Percentiles rank a stretch among this genome's conserved stretches.
These are phyloP conservation scores for Rosa persica DNA, from an alignment of 306 rosid species.

Conservation along the genomic window DNA sequence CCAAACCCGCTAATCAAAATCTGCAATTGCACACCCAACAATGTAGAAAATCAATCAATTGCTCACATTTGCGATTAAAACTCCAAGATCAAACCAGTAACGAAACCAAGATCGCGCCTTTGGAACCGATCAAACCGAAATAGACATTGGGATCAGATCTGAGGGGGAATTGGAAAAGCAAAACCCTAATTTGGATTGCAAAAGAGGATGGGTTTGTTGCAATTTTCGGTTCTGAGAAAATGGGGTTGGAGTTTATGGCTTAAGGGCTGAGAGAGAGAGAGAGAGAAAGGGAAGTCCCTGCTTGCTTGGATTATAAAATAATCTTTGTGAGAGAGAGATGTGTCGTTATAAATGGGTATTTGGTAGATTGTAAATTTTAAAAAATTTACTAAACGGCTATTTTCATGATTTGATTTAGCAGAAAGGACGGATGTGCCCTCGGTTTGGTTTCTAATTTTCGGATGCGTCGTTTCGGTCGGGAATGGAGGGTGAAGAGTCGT, in stretches of 20 bases:
- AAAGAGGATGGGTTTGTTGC: conserved; percentile 2
- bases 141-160: conserved; percentile 54
- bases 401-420: not conserved
- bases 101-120: conserved; percentile 37
- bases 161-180: conserved; percentile 28
- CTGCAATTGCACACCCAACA: conserved; percentile 18
- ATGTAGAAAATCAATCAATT: not conserved
- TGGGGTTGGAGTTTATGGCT: conserved; percentile 32
- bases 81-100: conserved; percentile 19
- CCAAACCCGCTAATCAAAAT: not conserved
- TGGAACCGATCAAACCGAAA: conserved; percentile 9
- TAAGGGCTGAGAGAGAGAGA: conserved; percentile 24
- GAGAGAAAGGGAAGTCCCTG: not conserved
- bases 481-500: not conserved
- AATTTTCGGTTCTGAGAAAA: not conserved
- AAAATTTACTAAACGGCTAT: conserved; percentile 51
- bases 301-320: conserved; percentile 24
- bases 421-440: conserved; percentile 26
- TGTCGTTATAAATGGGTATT: conserved; percentile 7
- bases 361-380: conserved; percentile 32
- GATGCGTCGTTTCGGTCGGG: not conserved
- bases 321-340: not conserved
- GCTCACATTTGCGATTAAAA: not conserved
- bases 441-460: not conserved
- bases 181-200: conserved; percentile 37